A percentile compares a stretch with the other conserved stretches of the same genome.
phyloP scores from a whole-genome alignment of 2,329 filamentous ascomycete species.

The Xylariaceae sp. region DNA sequence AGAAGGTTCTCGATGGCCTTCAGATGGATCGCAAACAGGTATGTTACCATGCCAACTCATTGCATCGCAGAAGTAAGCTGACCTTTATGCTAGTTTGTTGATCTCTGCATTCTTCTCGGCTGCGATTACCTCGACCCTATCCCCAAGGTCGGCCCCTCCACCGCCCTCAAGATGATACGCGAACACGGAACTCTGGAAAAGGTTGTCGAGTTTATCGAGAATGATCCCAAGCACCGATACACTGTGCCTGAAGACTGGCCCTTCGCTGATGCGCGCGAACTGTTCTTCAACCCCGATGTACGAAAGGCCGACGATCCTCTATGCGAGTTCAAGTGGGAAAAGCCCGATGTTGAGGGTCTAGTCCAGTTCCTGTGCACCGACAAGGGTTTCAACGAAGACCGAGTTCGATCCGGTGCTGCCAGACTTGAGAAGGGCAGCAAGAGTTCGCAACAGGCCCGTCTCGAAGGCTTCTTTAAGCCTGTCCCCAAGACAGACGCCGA shows the following conservation, averaged over 20 bases:
- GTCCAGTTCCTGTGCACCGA: constrained; percentile 86
- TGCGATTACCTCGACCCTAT: constrained; percentile 98
- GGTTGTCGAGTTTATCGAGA: constrained; percentile 74
- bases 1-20: constrained; percentile 79
- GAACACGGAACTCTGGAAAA: constrained; percentile 85
- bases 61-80: not conserved
- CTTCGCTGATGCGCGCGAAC: constrained; percentile 80
- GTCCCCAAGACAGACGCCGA: constrained; percentile 83
- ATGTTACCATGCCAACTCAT: constrained; percentile 20
- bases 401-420: constrained; percentile 72
- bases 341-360: constrained; percentile 82
- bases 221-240: constrained; percentile 73
- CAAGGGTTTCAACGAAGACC: constrained; percentile 95
- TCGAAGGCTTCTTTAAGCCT: constrained; percentile 97
- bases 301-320: constrained; percentile 73
- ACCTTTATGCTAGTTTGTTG: constrained; percentile 66
- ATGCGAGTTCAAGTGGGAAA: constrained; percentile 98
- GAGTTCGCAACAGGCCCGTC: constrained; percentile 78
- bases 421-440: constrained; percentile 87
- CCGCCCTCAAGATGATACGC: constrained; percentile 87
- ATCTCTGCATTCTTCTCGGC: constrained; percentile 93
- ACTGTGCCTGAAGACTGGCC: constrained; percentile 94
- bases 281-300: constrained; percentile 91
- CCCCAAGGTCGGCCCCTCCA: constrained; percentile 87
- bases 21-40: constrained; percentile 84